These are phyloP conservation scores for Bacidia rubella DNA, from an alignment of 495 filamentous ascomycete species.

Conservation along the genomic window DNA sequence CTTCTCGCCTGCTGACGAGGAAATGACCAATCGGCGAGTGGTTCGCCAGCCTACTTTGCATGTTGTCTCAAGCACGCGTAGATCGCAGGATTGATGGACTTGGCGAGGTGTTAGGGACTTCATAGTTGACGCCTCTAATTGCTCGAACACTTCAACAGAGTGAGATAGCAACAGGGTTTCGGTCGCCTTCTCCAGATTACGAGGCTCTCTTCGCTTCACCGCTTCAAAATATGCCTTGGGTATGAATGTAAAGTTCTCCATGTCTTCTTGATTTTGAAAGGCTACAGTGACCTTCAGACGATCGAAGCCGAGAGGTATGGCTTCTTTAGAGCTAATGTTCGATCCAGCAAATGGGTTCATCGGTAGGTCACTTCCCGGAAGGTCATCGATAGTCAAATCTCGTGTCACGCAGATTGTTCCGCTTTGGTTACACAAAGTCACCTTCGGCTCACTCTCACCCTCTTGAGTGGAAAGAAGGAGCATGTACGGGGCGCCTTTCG, in stretches of 20 bases:
- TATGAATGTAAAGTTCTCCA: constrained; percentile 25
- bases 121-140: constrained; percentile 24
- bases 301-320: constrained; percentile 24
- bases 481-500: constrained; percentile 31
- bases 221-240: constrained; percentile 28
- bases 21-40: constrained; percentile 29
- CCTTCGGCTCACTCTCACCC: constrained; percentile 30
- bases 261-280: constrained; percentile 24
- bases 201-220: constrained; percentile 25
- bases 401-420: constrained; percentile 29
- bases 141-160: constrained; percentile 26
- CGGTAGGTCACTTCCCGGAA: constrained; percentile 3
- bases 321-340: constrained; percentile 13
- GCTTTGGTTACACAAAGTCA: constrained; percentile 32
- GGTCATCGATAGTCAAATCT: constrained; percentile 18
- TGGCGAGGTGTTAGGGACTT: constrained; percentile 25
- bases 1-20: constrained; percentile 26
- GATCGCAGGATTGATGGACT: constrained; percentile 24
- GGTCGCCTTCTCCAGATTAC: constrained; percentile 24
- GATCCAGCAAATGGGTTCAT: constrained; percentile 8
- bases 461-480: constrained; percentile 26
- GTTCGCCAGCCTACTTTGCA: constrained; percentile 28
- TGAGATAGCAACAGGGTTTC: constrained; percentile 26
- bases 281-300: constrained; percentile 22
- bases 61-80: constrained; percentile 29